Conservation (phyloP, 495 filamentous ascomycete species). For the Mytilinidion resinicola region DNA sequence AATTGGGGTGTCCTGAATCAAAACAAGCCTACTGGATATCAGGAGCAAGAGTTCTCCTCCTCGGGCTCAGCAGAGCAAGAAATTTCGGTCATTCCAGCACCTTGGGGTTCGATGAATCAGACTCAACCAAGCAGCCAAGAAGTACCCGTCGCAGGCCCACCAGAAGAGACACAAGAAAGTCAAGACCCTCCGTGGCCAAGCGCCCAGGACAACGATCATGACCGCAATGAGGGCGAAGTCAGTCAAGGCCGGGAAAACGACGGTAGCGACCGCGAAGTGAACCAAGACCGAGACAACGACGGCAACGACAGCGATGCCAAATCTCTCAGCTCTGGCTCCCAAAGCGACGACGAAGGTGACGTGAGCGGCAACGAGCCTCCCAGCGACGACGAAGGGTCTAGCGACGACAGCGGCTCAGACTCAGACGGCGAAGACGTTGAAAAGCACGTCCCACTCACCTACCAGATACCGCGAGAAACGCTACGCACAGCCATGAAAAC, state of each 20-base stretch:
- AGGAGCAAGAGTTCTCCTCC: no score
- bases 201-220: no score
- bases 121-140: no score
- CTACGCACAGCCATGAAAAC: slow-evolving; percentile 27
- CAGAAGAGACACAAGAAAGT: no score
- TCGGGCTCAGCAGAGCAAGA: no score
- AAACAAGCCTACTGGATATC: no score
- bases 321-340: background rate
- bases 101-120: no score
- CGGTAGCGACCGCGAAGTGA: background rate
- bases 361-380: background rate
- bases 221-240: no score
- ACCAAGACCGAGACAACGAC: background rate
- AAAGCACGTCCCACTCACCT: slow-evolving; percentile 20
- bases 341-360: background rate
- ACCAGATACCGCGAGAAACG: slow-evolving; percentile 18
- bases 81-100: no score
- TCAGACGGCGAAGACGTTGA: slow-evolving; percentile 3
- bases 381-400: background rate
- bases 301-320: background rate
- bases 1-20: no score
- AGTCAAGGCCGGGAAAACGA: background rate
- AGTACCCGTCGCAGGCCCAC: no score
- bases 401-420: background rate
- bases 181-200: no score